Conservation (phyloP, 495 filamentous ascomycete genomes). For the Penicillium riverlandense region DNA sequence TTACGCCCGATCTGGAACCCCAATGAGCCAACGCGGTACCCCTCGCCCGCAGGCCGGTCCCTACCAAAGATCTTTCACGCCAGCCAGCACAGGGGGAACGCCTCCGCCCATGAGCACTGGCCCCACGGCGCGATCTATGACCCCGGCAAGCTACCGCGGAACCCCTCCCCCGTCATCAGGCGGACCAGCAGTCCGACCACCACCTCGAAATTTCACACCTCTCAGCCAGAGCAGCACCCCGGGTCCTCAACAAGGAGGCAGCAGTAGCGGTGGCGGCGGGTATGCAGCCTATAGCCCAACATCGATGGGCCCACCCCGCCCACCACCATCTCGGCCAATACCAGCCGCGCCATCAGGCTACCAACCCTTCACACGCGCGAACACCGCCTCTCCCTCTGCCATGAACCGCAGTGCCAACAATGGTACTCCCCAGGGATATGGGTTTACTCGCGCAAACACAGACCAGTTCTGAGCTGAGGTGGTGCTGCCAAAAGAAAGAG, state of each 20-base stretch:
- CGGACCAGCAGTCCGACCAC: constrained; percentile 1
- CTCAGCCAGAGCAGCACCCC: constrained; percentile 2
- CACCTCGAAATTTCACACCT: constrained; percentile 7
- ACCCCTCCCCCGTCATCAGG: constrained; percentile 8
- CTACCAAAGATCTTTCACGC: constrained; percentile 11
- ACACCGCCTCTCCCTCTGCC: constrained; percentile 14
- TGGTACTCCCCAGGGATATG: constrained; percentile 15
- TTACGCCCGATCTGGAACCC: background rate
- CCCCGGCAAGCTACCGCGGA: constrained; percentile 13
- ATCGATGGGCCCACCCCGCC: background rate
- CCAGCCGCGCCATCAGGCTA: constrained; percentile 5
- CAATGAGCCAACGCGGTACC: background rate
- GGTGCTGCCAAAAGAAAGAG: too few relatives aligned
- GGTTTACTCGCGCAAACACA: constrained; percentile 17
- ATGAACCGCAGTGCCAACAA: constrained; percentile 16
- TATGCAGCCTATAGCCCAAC: constrained; percentile 17
- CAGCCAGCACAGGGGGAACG: constrained; percentile 7
- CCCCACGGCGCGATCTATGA: constrained; percentile 10
- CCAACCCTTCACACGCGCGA: constrained; percentile 13
- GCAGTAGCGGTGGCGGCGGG: background rate
- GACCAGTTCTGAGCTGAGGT: constrained; percentile 11
- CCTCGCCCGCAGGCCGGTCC: background rate
- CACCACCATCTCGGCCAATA: constrained; percentile 7
- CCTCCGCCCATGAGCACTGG: background rate
- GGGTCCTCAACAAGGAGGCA: background rate